phyloP scores from a whole-genome alignment of 2,329 filamentous ascomycete species.

The Pseudocercospora musae region DNA sequence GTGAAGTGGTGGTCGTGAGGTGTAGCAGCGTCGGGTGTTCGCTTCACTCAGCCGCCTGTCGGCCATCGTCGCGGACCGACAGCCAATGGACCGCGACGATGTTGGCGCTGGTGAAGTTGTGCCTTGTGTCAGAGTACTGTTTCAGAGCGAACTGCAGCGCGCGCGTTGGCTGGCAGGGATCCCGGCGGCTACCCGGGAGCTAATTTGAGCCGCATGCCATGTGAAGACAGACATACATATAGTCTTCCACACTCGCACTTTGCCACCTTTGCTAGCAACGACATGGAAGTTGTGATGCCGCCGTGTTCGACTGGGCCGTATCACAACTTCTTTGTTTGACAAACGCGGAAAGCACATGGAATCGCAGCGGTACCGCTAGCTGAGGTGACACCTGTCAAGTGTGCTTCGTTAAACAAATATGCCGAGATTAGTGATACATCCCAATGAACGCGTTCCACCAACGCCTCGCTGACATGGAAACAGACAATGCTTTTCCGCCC shows the following conservation, averaged over 20 bases:
- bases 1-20: constrained; percentile 3
- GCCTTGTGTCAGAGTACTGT: background rate
- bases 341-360: background rate
- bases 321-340: background rate
- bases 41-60: background rate
- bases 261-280: background rate
- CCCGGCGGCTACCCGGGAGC: background rate
- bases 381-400: background rate
- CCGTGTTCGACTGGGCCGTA: no score
- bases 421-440: background rate
- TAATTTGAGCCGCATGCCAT: background rate
- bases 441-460: background rate
- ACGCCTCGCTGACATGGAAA: constrained; percentile 2
- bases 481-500: background rate
- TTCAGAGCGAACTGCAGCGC: constrained; percentile 2
- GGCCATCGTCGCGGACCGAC: constrained; percentile 1
- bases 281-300: background rate
- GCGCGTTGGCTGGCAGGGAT: background rate
- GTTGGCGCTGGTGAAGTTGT: constrained; percentile 19
- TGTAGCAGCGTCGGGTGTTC: constrained; percentile 13
- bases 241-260: background rate
- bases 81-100: constrained; percentile 16
- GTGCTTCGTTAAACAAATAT: background rate
- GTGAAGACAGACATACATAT: background rate
- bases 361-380: no score